These are phyloP conservation scores for Hanseniaspora taiwanica DNA, from an alignment of 805 yeast genomes.

Conservation along the genomic window DNA sequence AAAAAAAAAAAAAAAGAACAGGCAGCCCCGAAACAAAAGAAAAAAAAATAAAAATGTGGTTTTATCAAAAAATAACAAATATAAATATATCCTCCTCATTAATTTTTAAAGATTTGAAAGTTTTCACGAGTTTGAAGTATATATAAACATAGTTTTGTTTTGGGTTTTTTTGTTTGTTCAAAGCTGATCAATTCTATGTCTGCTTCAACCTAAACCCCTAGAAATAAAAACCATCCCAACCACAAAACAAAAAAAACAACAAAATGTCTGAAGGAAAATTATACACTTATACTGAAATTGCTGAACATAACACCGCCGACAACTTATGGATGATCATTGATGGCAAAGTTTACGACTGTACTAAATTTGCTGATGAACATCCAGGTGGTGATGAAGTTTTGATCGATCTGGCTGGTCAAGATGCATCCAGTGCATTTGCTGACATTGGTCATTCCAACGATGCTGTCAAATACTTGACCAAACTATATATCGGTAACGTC, in stretches of 20 bases:
- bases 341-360: conserved; percentile 76
- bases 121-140: too few relatives aligned
- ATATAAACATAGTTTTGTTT: too few relatives aligned
- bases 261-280: conserved; percentile 24
- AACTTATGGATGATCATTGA: conserved; percentile 79
- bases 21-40: too few relatives aligned
- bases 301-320: conserved; percentile 57
- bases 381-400: conserved; percentile 81
- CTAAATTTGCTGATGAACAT: conserved; percentile 40
- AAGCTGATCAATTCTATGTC: too few relatives aligned
- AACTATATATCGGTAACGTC: conserved; percentile 63
- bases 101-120: too few relatives aligned
- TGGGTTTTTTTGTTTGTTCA: too few relatives aligned
- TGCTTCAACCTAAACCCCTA: too few relatives aligned
- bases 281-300: conserved; percentile 54
- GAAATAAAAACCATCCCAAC: not conserved
- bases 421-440: conserved; percentile 69
- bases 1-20: too few relatives aligned
- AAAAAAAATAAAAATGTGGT: too few relatives aligned
- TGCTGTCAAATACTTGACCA: conserved; percentile 65
- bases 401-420: conserved; percentile 67
- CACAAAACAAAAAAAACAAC: not conserved
- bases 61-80: too few relatives aligned
- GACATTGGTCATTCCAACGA: conserved; percentile 98
- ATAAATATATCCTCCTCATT: too few relatives aligned